phyloP scores from a whole-genome alignment of 257 asterid species.

The Nicotiana knightiana region DNA sequence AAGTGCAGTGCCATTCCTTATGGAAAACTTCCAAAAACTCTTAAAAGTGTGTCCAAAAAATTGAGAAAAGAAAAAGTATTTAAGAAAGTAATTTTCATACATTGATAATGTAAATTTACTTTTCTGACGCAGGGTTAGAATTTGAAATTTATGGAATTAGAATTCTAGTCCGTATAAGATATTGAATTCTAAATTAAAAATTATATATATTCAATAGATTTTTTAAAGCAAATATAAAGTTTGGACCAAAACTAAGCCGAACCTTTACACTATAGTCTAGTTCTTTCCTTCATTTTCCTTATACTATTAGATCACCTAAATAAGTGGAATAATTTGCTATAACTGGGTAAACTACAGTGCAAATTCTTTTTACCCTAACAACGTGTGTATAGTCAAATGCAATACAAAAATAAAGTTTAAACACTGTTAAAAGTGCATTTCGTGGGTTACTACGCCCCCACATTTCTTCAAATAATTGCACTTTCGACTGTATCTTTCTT shows the following conservation, averaged over 20 bases:
- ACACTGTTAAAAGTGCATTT: conserved; percentile 35
- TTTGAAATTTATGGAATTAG: too few species aligned
- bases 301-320: too few species aligned
- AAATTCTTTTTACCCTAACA: too few species aligned
- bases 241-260: too few species aligned
- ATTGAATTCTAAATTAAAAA: too few species aligned
- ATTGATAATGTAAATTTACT: not conserved
- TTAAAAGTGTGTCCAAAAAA: not conserved
- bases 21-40: not conserved
- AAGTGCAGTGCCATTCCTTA: conserved; percentile 26
- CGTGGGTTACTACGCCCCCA: conserved; percentile 31
- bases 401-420: not conserved
- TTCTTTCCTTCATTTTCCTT: too few species aligned
- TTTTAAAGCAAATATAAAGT: too few species aligned
- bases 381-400: not conserved
- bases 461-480: conserved; percentile 32
- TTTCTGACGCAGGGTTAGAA: rapidly evolving
- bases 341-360: too few species aligned
- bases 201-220: too few species aligned
- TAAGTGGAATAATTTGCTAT: not conserved
- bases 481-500: not conserved
- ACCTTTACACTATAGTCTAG: too few species aligned
- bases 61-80: not conserved
- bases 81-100: not conserved
- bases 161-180: rapidly evolving